A percentile compares a stretch with the other conserved stretches of the same genome.
Evolutionary conservation across 2,329 filamentous ascomycete genomes (phyloP).

Genomic region (Diplodia sapinea): DNA sequence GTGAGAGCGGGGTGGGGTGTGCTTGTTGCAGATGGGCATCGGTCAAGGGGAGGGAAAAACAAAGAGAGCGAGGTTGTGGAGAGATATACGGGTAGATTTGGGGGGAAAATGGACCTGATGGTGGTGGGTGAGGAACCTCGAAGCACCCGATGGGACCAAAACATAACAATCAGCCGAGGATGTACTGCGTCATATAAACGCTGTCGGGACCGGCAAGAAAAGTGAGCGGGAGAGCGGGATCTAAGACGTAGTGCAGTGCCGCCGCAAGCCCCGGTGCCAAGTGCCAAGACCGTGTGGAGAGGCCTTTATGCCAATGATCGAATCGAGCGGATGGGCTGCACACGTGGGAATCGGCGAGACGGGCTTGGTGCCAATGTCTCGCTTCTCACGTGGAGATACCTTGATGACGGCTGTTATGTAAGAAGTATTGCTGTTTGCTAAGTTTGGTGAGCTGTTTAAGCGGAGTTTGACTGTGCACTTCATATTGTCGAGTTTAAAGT

Average conservation of each 20-base stretch:
- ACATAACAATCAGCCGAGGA: not conserved
- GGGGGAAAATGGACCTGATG: no score
- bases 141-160: no score
- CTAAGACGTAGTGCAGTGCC: not conserved
- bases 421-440: not conserved
- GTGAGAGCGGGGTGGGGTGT: no score
- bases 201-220: not conserved
- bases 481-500: no score
- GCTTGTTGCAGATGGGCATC: no score
- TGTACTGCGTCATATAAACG: not conserved
- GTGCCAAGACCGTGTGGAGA: not conserved
- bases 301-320: not conserved
- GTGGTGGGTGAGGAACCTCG: no score
- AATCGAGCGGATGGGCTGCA: not conserved
- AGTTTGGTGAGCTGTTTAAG: no score
- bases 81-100: no score
- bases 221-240: not conserved
- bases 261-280: not conserved
- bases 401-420: not conserved
- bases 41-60: no score
- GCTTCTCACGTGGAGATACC: not conserved
- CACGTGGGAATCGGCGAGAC: constrained; percentile 10
- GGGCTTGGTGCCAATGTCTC: constrained; percentile 12
- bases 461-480: no score
- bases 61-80: no score